Conservation (phyloP, 805 yeast genomes). For the Dipodascus albidus region DNA sequence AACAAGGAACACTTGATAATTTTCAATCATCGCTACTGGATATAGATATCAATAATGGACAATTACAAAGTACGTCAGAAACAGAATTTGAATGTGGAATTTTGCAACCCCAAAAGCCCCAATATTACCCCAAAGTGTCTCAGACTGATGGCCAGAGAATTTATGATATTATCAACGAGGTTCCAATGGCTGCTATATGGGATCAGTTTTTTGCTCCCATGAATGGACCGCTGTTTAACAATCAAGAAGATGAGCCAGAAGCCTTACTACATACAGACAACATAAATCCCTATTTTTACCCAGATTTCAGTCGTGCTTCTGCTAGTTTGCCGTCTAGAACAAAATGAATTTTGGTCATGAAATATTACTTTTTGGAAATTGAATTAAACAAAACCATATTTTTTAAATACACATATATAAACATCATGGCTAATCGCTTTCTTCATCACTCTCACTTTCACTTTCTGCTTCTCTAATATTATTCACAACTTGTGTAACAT, state of each 20-base stretch:
- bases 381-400: not conserved
- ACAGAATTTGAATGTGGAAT: not conserved
- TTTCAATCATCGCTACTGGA: not conserved
- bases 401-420: not conserved
- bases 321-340: no score
- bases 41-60: not conserved
- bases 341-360: no score
- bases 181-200: conserved; percentile 26
- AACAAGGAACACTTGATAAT: not conserved
- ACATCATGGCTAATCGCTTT: not conserved
- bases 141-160: conserved; percentile 22
- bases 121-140: not conserved
- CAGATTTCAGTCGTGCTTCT: no score
- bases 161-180: conserved; percentile 23
- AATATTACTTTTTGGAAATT: no score
- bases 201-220: conserved; percentile 22
- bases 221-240: no score
- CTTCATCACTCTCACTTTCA: not conserved
- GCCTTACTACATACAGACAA: not conserved
- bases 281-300: not conserved
- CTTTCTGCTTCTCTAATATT: not conserved
- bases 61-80: not conserved
- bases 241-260: no score
- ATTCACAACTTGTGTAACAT: not conserved
- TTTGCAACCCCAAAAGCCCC: not conserved